Evolutionary conservation across 495 filamentous ascomycete species (phyloP), one percentile per base, ranked within the genome.

Genomic region (Hapsidospora chrysogenum): DNA sequence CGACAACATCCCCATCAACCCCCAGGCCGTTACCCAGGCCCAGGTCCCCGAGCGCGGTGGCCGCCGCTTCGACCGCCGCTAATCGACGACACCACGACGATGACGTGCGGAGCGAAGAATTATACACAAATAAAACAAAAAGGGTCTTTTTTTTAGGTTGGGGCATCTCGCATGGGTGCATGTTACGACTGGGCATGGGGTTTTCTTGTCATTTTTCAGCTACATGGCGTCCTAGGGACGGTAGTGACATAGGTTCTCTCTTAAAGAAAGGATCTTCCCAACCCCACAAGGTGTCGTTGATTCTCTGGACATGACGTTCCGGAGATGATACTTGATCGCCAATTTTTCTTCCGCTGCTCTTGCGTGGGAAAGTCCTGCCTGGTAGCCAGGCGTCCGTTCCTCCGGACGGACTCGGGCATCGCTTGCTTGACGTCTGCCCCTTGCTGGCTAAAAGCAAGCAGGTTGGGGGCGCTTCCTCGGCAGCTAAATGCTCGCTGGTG

Each of bases 1-100:
- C 71, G 87, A 95, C 62, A 78, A 76, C 44, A 85, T 96, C 60
- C 82, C 86, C 51, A 85, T 93, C 78, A 92, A 85, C 64, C 80
- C 93, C 51, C 74, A 87, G 48, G 58, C 77, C 43, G 85, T 95
- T 44, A 66, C 76, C 48, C 85, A 94, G 66, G 80, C 82, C 61
- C 87, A 93, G 72, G 57, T 63, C 20, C 61, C 67, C 51, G 84
- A 92, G 69, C 76, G 82, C 43, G 78, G 77, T 40, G 70, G 75
- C 53, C 51, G 61, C 22, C 51, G 60, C 38, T 64, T 61, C 52
- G 57, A 62, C 53, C 60, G 60, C 33, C 33, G 32, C 23, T 26
- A 26, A 26, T 19, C 58, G 53, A 41, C 57, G 48, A 58, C 61
- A 54, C 56, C 63, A 58, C 51, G 44, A 44, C n/a, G n/a, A n/a